Conservation (phyloP, 2,329 filamentous ascomycete genomes). For the Aspergillus terreus region DNA sequence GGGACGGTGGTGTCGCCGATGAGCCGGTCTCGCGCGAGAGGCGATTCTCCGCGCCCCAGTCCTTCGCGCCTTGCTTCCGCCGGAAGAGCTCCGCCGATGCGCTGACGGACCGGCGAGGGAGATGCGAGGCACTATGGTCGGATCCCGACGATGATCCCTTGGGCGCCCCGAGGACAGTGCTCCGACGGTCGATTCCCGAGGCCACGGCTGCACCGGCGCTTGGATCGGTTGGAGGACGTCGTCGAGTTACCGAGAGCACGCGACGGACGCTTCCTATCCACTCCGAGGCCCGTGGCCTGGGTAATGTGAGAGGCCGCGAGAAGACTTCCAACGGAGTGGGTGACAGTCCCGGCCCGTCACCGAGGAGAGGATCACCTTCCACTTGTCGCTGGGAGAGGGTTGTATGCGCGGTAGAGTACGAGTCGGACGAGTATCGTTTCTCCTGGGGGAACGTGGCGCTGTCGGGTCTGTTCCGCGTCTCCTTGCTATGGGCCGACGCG, state of each 20-base stretch:
- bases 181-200: conserved; percentile 27
- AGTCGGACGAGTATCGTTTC: conserved; percentile 44
- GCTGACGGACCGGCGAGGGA: conserved; percentile 46
- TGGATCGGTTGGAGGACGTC: conserved; percentile 19
- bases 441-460: conserved; percentile 26
- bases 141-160: conserved; percentile 1
- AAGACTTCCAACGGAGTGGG: conserved; percentile 23
- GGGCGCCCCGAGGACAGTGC: conserved; percentile 18
- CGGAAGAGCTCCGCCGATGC: conserved; percentile 47
- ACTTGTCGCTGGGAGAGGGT: conserved; percentile 48
- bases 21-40: conserved; percentile 15
- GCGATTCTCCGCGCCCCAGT: conserved; percentile 46
- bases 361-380: conserved; percentile 52
- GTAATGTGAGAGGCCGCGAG: conserved; percentile 20
- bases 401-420: conserved; percentile 50
- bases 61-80: conserved; percentile 49
- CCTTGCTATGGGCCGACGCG: conserved; percentile 18
- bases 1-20: conserved; percentile 5
- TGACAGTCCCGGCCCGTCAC: conserved; percentile 32
- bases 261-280: conserved; percentile 68
- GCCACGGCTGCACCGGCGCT: conserved; percentile 15
- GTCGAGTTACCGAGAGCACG: conserved; percentile 52
- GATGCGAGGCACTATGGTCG: conserved; percentile 7
- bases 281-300: conserved; percentile 52
- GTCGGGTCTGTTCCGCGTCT: conserved; percentile 22